Base-by-base conservation (phyloP, 2,329 filamentous ascomycete species). In the Bipolaris bicolor region DNA sequence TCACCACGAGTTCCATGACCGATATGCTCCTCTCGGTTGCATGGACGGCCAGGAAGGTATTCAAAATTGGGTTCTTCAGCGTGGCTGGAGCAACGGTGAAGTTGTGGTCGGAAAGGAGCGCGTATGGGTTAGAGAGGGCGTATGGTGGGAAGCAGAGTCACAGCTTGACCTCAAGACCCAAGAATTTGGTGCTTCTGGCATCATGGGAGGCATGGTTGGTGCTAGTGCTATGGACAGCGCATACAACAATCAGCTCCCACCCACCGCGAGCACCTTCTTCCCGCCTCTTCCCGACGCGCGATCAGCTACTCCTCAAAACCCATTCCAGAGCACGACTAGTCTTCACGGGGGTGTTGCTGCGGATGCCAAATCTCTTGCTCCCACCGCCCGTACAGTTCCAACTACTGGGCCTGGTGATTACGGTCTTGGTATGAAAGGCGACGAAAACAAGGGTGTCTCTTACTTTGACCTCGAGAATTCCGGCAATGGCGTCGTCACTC, bases 31-130 rank as follows among this genome's bases (percentile, higher is more conserved):
- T 5, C 84, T 99, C 0, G 95, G 95, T 13, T 99, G 95, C 76
- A 86, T 89, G 66, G 92, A 96, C 63, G 95, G 95, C 55, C 88
- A 87, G 61, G 95, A 99, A 61, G 95, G 94, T 46, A 92, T 97
- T 51, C 92, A 98, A 72, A 96, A 86, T 68, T 99, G 94, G 92
- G 84, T 96, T 56, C 84, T 98, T 48, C 93, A 98, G 77, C 88
- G 95, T 57, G 95, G 95, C 1, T 99, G 95, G 95, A 97, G 92
- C 79, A 99, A 99, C 67, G 95, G 95, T 37, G 95, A 98, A 78
- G 92, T 98, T 1, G 87, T 97, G 5, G 83, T 98, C 31, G 95
- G 95, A 53, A 88, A 88, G 56, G 92, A 98, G 76, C 90, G 95
- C 31, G 88, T 99, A 40, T 99, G 95, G 95, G 93, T 98, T 81